Conservation (phyloP, 176 grass and related monocot genomes). For the Aegilops umbellulata region DNA sequence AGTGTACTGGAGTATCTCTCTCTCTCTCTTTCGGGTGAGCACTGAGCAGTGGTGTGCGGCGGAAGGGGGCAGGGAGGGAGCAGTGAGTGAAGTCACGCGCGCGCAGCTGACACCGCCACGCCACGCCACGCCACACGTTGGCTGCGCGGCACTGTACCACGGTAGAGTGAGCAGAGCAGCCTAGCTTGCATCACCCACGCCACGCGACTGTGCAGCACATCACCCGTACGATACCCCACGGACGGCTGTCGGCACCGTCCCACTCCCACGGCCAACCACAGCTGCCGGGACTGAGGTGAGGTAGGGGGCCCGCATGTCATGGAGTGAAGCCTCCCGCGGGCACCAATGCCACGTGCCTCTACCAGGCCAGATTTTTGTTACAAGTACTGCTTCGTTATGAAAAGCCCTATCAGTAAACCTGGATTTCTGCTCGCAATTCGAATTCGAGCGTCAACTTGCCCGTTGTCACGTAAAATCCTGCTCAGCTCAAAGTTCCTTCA, state of each 20-base stretch:
- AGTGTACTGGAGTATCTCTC: not conserved
- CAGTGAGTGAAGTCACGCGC: not conserved
- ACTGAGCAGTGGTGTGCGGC: not conserved
- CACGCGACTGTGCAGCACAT: not conserved
- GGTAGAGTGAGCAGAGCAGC: not conserved
- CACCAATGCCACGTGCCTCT: not conserved
- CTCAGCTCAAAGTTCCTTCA: too few species aligned
- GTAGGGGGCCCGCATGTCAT: not conserved
- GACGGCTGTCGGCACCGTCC: constrained; percentile 2
- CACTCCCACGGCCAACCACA: not conserved
- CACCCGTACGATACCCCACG: not conserved
- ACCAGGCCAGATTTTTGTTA: not conserved
- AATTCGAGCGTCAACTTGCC: too few species aligned
- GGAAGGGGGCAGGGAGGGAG: not conserved
- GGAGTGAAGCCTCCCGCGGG: not conserved
- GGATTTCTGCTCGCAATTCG: too few species aligned
- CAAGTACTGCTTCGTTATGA: too few species aligned
- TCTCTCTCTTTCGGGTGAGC: not conserved
- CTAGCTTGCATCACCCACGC: not conserved
- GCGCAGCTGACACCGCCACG: not conserved
- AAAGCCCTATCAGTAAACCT: too few species aligned
- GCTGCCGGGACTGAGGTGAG: not conserved
- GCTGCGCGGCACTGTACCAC: too few species aligned
- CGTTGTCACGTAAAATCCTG: too few species aligned
- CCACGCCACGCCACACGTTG: not conserved